Base-by-base conservation (phyloP, 1,139 yeast genomes). In the Nadsonia starkeyi-henricii region DNA sequence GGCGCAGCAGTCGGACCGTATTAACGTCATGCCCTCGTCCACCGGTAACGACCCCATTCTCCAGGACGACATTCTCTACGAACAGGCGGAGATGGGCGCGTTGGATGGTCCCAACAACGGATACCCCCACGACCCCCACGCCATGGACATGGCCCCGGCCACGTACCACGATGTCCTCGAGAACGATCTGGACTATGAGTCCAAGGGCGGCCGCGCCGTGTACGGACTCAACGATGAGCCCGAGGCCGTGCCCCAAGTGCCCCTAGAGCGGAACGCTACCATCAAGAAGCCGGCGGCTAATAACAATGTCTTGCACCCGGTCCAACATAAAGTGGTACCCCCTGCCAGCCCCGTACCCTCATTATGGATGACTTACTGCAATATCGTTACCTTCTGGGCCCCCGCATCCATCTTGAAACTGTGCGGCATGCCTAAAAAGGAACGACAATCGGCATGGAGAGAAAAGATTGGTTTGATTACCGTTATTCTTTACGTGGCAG, bases 381-480 rank as follows among this genome's bases (percentile, higher is more conserved):
- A 78, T 58, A 57, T 75, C 12, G 67, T 91, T 41, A 89, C 97
- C 0, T 86, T 86, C 63, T 89, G 96, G 93, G 94, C 95, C 2
- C 95, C 96, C 1, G 75, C 82, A 2, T 81, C 89, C 0, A 55
- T 89, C 36, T 68, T 91, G 59, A 70, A 71, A 47, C 64, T 83
- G 48, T 84, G 78, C 65, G 97, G 97, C 3, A 75, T 89, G 74
- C 75, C 75, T 42, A 80, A 85, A 28, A 78, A 78, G 57, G 88
- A 80, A 47, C 77, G 95, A 54, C 96, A 86, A 63, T 78, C 79
- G 71, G 97, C 97, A 0, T 91, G 98, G 98, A 75, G 97, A 62
- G 98, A 91, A 63, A 91, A 91, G 62, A 82, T 89, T 44, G 97
- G 85, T 1, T 72, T 91, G 49, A 72, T 91, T 48, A 74, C 93